Percentiles rank a stretch among this genome's conserved stretches.
Evolutionary conservation across 169 alveolate genomes (phyloP).

Genomic region (Fabrea salina): DNA sequence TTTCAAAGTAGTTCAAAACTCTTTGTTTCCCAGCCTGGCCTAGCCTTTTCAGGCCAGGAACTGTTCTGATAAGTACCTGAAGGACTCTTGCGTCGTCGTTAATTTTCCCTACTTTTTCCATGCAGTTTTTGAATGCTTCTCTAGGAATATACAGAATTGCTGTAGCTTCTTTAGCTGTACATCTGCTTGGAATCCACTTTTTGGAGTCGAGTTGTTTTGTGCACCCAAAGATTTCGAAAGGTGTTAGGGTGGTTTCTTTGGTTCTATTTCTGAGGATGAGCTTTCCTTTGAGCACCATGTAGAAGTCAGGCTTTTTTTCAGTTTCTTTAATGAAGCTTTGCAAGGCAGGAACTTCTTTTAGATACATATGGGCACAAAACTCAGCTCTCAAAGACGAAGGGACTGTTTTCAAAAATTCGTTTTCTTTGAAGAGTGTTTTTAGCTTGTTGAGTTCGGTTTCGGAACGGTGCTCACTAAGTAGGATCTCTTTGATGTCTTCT

Average conservation of each 20-base stretch:
- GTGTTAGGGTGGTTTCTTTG: background rate
- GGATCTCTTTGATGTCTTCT: slow-evolving; percentile 17
- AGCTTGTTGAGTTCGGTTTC: slow-evolving; percentile 15
- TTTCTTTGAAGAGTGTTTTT: slow-evolving; percentile 15
- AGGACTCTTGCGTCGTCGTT: background rate
- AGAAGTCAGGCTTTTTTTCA: slow-evolving; percentile 21
- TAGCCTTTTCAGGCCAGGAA: slow-evolving; percentile 4
- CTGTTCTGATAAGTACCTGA: slow-evolving; percentile 12
- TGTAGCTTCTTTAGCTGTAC: background rate
- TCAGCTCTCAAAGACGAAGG: slow-evolving; percentile 6
- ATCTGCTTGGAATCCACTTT: background rate
- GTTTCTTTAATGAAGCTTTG: background rate
- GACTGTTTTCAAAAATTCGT: background rate
- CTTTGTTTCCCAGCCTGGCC: slow-evolving; percentile 16
- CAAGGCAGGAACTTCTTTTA: background rate
- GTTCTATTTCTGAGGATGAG: background rate
- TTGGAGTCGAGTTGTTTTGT: background rate
- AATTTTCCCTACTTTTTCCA: background rate
- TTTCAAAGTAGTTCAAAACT: background rate
- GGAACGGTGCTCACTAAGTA: background rate
- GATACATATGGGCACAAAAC: background rate
- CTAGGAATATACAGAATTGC: background rate
- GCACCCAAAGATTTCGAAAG: background rate
- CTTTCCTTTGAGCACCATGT: background rate
- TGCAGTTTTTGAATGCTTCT: background rate